phyloP scores from a whole-genome alignment of 2,329 filamentous ascomycete genomes.

The Tolypocladium nubicola region DNA sequence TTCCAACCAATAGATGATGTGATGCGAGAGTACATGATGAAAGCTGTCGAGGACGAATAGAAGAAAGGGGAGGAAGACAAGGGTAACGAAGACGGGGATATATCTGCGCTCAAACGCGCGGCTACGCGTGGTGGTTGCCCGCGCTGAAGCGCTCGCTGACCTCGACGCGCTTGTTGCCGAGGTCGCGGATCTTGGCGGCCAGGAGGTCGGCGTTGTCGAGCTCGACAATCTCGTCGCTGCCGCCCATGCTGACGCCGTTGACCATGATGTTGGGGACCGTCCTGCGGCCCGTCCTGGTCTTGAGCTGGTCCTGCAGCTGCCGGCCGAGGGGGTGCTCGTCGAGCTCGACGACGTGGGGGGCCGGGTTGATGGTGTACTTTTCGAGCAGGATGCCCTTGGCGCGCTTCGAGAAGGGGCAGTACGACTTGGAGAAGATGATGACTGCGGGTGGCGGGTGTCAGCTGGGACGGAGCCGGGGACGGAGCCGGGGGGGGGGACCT shows the following conservation, averaged over 20 bases:
- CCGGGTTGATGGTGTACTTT: constrained; percentile 72
- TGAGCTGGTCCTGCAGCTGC: constrained; percentile 61
- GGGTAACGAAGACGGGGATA: neutral
- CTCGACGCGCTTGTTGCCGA: constrained; percentile 58
- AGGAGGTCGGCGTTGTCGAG: constrained; percentile 59
- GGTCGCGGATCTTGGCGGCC: constrained; percentile 57
- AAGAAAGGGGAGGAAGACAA: neutral
- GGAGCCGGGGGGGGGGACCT: constrained; percentile 20
- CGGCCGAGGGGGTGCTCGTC: constrained; percentile 69
- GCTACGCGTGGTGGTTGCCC: constrained; percentile 2
- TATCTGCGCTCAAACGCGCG: constrained; percentile 1
- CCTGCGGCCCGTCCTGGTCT: constrained; percentile 61
- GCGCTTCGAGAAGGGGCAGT: constrained; percentile 75
- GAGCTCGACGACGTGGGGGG: constrained; percentile 82
- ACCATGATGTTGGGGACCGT: constrained; percentile 92
- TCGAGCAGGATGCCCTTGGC: constrained; percentile 80
- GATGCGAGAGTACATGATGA: neutral
- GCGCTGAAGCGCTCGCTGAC: constrained; percentile 36
- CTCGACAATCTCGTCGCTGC: constrained; percentile 72
- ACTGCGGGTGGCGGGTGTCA: constrained; percentile 39
- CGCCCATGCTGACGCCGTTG: constrained; percentile 80
- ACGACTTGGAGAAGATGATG: constrained; percentile 92
- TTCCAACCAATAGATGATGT: neutral
- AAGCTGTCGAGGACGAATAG: neutral
- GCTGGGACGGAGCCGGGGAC: neutral